Percentiles rank a stretch among this genome's conserved stretches.
These are phyloP conservation scores for Exserohilum rostratum DNA, from an alignment of 2,329 filamentous ascomycete species.

Conservation along the genomic window DNA sequence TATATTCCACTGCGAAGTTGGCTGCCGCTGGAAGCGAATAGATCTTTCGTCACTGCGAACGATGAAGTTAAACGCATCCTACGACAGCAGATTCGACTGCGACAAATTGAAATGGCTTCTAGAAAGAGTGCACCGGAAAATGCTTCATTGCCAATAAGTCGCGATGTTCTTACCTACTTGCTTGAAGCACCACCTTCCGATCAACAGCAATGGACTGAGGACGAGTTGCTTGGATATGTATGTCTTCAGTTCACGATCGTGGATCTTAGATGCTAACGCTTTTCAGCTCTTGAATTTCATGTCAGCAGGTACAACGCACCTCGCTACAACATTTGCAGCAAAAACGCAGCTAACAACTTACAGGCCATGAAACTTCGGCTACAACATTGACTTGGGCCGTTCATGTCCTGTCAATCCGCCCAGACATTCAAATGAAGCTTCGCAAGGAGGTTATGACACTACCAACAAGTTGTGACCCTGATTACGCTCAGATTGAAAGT, in stretches of 20 bases:
- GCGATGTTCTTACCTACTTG: slow-evolving; percentile 36
- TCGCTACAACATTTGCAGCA: neutral
- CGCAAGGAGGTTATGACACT: slow-evolving; percentile 7
- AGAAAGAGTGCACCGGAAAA: slow-evolving; percentile 23
- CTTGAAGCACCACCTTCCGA: slow-evolving; percentile 43
- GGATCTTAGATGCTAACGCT: too few species aligned
- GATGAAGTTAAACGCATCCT: slow-evolving; percentile 45
- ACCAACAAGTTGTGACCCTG: neutral
- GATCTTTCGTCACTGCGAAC: slow-evolving; percentile 45
- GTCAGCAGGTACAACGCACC: too few species aligned
- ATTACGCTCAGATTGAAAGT: slow-evolving; percentile 9
- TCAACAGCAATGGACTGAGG: slow-evolving; percentile 48
- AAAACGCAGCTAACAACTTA: slow-evolving; percentile 2
- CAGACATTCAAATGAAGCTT: slow-evolving; percentile 10
- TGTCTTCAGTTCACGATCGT: neutral
- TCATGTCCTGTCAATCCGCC: slow-evolving; percentile 13
- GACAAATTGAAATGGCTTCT: slow-evolving; percentile 23
- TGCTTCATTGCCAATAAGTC: slow-evolving; percentile 8
- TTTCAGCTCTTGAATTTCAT: too few species aligned
- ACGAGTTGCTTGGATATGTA: slow-evolving; percentile 49
- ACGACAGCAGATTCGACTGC: slow-evolving; percentile 37
- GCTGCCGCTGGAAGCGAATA: slow-evolving; percentile 51
- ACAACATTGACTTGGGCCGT: slow-evolving; percentile 16
- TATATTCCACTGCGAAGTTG: slow-evolving; percentile 35
- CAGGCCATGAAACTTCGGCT: slow-evolving; percentile 20